Base-by-base conservation (phyloP, 371 early-diverging fungal species). In the Mucor circinelloides region DNA sequence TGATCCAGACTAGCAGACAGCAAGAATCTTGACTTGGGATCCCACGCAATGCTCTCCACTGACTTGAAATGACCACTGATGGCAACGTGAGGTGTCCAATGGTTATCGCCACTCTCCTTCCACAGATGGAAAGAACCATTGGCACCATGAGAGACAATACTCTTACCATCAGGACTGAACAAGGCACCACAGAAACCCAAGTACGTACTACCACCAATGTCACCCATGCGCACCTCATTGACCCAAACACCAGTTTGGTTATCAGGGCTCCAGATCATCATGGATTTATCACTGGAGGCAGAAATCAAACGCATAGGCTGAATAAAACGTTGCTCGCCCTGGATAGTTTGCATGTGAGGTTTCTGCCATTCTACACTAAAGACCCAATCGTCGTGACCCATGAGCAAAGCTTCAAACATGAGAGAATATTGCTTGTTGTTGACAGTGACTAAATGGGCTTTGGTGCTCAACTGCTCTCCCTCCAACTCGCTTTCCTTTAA, bases 381-480 rank as follows among this genome's bases (percentile, higher is more conserved):
- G 13, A 98, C 94, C 97, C 97, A 97, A 63, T 96, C 97, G 64
- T 97, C 98, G 69, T 99, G 99, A 1, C 95, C 98, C 79, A 93
- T 81, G 30, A 99, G 81, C n/a, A 97, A 83, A 2, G 93, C 87
- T 70, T 94, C 96, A 66, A 96, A 90, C 85, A 93, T 89, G 38
- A 94, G 81, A 0, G 91, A 83, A 65, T 87, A 93, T 23, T 84
- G 82, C 34, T 70, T 62, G 46, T 70, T 62, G n/a, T 72, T 60
- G 0, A 90, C 86, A 3, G 87, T 80, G 19, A 94, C 76, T 13
- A 88, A 48, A 68, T 94, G 93, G 6, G 93, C 91, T 68, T 92
- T 93, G 21, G 94, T 94, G 64, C 91, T 92, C 60, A 94, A 78
- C 68, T 92, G 90, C 34, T 85, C 84, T 17, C 76, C 86, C 68